A percentile compares a stretch with the other conserved stretches of the same genome.
These are phyloP conservation scores for Nevesoporus exiguus DNA, from an alignment of 768 basidiomycete genomes.

Conservation along the genomic window DNA sequence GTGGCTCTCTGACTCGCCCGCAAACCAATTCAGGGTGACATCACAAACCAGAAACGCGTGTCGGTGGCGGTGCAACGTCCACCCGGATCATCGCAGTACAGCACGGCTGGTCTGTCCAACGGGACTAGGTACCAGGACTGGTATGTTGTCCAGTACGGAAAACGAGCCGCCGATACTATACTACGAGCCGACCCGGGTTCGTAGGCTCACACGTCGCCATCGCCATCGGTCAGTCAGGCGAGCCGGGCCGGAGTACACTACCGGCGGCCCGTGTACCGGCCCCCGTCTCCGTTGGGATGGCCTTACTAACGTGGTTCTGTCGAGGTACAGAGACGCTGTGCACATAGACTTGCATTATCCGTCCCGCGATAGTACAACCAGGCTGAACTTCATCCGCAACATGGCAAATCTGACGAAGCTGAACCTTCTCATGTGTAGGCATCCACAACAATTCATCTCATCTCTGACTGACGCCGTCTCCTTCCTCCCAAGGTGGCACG, in stretches of 20 bases:
- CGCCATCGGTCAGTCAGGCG: background rate
- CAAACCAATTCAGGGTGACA: constrained; percentile 25
- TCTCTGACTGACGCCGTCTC: constrained; percentile 5
- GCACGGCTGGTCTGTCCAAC: background rate
- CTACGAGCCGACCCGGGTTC: background rate
- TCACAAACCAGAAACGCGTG: constrained; percentile 23
- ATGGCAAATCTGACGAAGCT: constrained; percentile 53
- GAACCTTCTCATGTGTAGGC: constrained; percentile 78
- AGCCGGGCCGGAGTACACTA: background rate
- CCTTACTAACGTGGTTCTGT: no score
- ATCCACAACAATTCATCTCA: background rate
- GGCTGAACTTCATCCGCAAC: background rate
- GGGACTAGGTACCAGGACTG: constrained; percentile 4
- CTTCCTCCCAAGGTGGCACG: constrained; percentile 40
- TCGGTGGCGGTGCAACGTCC: constrained; percentile 21
- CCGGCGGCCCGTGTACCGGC: background rate
- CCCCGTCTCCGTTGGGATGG: no score
- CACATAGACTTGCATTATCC: no score
- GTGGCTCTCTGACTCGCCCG: constrained; percentile 1
- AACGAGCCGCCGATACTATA: background rate
- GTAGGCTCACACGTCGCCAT: background rate
- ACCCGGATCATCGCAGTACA: constrained; percentile 10
- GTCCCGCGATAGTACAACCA: no score
- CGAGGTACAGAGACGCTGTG: no score
- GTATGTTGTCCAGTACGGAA: background rate